These are phyloP conservation scores for Lathyrus tuberosus DNA, from an alignment of 306 rosid genomes.

Conservation along the genomic window DNA sequence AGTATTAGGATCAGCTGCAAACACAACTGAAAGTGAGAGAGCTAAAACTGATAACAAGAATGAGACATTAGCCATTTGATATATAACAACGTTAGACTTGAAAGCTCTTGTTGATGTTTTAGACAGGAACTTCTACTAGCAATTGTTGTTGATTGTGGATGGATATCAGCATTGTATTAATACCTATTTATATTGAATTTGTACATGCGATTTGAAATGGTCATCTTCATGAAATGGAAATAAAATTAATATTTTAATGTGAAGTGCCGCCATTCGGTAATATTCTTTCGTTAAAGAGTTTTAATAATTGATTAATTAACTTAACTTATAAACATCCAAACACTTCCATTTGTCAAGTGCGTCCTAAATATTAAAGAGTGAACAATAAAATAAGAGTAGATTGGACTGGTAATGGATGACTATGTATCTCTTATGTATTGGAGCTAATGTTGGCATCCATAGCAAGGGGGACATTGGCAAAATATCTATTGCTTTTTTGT, in stretches of 20 bases:
- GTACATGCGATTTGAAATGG: constrained; percentile 6
- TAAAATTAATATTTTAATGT: background rate
- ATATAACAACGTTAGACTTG: background rate
- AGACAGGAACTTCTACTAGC: background rate
- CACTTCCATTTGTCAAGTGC: background rate
- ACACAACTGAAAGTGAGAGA: constrained; percentile 37
- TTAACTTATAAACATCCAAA: constrained; percentile 3
- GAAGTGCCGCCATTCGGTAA: constrained; percentile 6
- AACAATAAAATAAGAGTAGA: background rate
- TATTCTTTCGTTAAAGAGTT: constrained; percentile 16
- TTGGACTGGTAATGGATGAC: background rate
- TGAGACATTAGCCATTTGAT: constrained; percentile 44
- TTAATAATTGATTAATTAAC: constrained; percentile 20
- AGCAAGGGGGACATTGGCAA: background rate
- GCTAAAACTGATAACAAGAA: constrained; percentile 34
- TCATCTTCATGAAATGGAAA: constrained; percentile 35
- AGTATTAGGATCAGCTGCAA: constrained; percentile 32
- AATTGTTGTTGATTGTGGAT: constrained; percentile 13
- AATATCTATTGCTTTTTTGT: background rate
- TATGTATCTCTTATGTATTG: constrained; percentile 15
- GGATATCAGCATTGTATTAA: constrained; percentile 15
- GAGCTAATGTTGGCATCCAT: constrained; percentile 13
- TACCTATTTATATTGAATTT: constrained; percentile 28
- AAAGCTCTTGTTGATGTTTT: constrained; percentile 2
- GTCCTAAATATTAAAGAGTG: background rate